Conservation (phyloP, 2,329 filamentous ascomycete species). For the Penicillium sp. region DNA sequence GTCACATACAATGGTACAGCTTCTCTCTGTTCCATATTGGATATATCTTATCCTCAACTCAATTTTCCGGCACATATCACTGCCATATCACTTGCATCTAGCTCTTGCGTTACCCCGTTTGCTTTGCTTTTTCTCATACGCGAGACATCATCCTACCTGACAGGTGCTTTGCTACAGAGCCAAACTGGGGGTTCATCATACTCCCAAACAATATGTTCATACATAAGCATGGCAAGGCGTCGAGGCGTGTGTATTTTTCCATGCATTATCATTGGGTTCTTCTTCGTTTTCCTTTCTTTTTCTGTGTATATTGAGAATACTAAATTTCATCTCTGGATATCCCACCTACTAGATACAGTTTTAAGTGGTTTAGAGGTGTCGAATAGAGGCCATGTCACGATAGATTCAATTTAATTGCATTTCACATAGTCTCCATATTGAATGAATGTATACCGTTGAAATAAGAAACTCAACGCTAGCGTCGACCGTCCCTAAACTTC, state of each 20-base stretch:
- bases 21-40: constrained; percentile 23
- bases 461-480: not conserved
- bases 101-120: constrained; percentile 8
- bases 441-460: not conserved
- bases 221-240: constrained; percentile 44
- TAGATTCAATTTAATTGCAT: constrained; percentile 6
- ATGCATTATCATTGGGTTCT: constrained; percentile 35
- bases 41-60: constrained; percentile 21
- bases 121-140: not conserved
- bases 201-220: constrained; percentile 17
- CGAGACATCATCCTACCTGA: constrained; percentile 16
- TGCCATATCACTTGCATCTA: constrained; percentile 22
- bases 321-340: constrained; percentile 1
- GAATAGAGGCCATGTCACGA: not conserved
- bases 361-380: not conserved
- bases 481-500: not conserved
- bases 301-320: constrained; percentile 23
- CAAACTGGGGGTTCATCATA: constrained; percentile 16
- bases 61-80: constrained; percentile 9
- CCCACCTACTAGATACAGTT: not conserved
- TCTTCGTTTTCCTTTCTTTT: constrained; percentile 27
- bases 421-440: not conserved
- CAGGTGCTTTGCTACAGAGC: constrained; percentile 18
- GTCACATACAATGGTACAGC: constrained; percentile 24
- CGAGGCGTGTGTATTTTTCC: constrained; percentile 32